Evolutionary conservation across 1,139 yeast species (phyloP), one percentile per base, ranked within the genome.

Genomic region (Geotrichum fermentans): DNA sequence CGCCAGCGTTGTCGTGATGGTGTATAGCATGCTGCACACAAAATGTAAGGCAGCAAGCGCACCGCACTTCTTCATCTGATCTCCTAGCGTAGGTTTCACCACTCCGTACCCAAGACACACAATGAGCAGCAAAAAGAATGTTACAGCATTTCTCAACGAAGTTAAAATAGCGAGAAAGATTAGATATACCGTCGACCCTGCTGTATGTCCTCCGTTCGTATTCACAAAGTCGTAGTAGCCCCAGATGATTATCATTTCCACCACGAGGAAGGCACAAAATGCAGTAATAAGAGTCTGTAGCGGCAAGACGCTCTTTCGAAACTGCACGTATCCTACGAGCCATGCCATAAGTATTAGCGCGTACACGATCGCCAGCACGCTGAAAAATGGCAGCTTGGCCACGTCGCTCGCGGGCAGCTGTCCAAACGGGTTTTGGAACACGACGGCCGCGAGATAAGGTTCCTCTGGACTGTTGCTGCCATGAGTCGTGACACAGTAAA

Each of bases 71-170:
- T 82, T 73, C 96, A 92, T 88, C 39, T 78, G 65, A 53, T 77
- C 79, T 47, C 89, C 87, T 54, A 92, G 75, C 58, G 88, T 83
- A 45, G 95, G 87, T 58, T 61, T 66, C 36, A 92, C 97, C 48
- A 92, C 92, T 53, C 97, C 97, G 67, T 90, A 92, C 32, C 98
- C 98, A 57, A 90, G 73, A 16, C 95, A 77, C 53, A 92, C 92
- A 59, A 89, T 83, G 55, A 90, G 73, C 51, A 92, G 72, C 60
- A 92, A 70, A 69, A 89, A 92, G 69, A 90, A 85, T 11, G 96
- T 84, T 64, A 87, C 87, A 0, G 97, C 82, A 52, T 86, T 78
- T 61, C 94, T 84, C 56, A 80, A 79, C 1, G 96, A 79, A 62
- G 88, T 86, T 64, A 90, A 70, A 21, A 88, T 63, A 1, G 97